A percentile compares a stretch with the other conserved stretches of the same genome.
Conservation (phyloP, 805 yeast genomes). For the Blastobotrys terrestris region DNA sequence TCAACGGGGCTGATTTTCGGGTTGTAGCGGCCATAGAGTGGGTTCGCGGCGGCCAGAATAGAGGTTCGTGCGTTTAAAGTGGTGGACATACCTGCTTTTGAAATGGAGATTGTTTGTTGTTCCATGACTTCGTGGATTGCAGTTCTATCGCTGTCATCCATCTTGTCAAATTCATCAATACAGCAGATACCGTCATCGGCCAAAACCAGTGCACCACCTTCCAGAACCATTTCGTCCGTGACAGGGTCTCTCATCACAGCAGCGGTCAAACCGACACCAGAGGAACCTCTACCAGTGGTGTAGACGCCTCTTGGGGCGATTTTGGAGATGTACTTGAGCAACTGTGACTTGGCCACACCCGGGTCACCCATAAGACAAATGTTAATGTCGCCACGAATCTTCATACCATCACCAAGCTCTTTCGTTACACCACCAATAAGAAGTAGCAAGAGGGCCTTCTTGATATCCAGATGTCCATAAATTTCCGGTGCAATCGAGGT, state of each 20-base stretch:
- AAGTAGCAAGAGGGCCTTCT: constrained; percentile 77
- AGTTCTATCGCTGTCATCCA: constrained; percentile 95
- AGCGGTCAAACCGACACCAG: constrained; percentile 98
- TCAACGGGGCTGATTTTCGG: constrained; percentile 86
- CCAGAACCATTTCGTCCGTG: constrained; percentile 97
- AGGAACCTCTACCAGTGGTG: constrained; percentile 97
- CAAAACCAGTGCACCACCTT: constrained; percentile 95
- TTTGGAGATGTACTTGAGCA: constrained; percentile 81
- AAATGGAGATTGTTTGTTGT: constrained; percentile 94
- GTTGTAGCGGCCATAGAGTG: constrained; percentile 90
- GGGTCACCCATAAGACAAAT: constrained; percentile 98
- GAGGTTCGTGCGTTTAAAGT: constrained; percentile 94
- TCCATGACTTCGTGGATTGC: constrained; percentile 99
- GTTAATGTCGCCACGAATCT: constrained; percentile 94
- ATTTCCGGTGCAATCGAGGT: constrained; percentile 96
- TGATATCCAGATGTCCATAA: constrained; percentile 88
- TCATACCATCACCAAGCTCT: constrained; percentile 92
- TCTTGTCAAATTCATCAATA: constrained; percentile 97
- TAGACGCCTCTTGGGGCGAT: constrained; percentile 96
- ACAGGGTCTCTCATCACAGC: constrained; percentile 98
- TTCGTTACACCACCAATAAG: constrained; percentile 95
- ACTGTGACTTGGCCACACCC: constrained; percentile 97
- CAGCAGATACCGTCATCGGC: constrained; percentile 99
- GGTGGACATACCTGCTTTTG: constrained; percentile 96
- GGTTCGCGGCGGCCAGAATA: constrained; percentile 97